These are phyloP conservation scores for Citrullus colocynthis DNA, from an alignment of 306 rosid species.

Conservation along the genomic window DNA sequence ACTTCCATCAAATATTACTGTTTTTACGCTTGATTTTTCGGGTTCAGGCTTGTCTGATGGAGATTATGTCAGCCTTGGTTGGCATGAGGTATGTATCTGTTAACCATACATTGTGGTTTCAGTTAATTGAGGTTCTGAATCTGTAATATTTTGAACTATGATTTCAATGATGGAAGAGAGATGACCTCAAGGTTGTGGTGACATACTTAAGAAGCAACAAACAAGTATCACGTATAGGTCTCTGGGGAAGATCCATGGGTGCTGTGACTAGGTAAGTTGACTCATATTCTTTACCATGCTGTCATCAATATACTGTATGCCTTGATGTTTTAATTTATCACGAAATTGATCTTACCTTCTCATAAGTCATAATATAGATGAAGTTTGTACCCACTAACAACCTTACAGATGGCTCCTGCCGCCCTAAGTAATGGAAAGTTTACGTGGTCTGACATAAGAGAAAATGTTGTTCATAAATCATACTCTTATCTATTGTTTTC, in stretches of 20 bases:
- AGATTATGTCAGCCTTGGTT: slow-evolving; percentile 94
- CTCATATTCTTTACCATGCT: background rate
- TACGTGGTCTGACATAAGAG: background rate
- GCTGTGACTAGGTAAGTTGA: slow-evolving; percentile 75
- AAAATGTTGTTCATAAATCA: background rate
- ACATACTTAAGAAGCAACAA: slow-evolving; percentile 71
- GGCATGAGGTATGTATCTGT: slow-evolving; percentile 75
- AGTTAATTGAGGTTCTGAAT: slow-evolving; percentile 9
- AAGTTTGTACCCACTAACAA: background rate
- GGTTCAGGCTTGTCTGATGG: slow-evolving; percentile 98
- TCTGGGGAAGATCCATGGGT: slow-evolving; percentile 99
- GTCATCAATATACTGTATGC: background rate
- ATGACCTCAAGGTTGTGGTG: slow-evolving; percentile 80
- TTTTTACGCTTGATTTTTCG: slow-evolving; percentile 91
- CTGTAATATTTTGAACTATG: slow-evolving; percentile 14
- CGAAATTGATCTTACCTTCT: background rate
- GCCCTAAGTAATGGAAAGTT: background rate
- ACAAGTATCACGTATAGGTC: slow-evolving; percentile 70
- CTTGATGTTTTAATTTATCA: background rate
- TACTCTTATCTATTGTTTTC: background rate
- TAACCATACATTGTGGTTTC: slow-evolving; percentile 12
- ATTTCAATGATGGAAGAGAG: slow-evolving; percentile 44
- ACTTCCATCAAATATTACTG: slow-evolving; percentile 92
- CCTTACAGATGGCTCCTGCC: background rate
- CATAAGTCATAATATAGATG: background rate